Base-by-base conservation (phyloP, 2,329 filamentous ascomycete genomes). In the Myotisia sp. region DNA sequence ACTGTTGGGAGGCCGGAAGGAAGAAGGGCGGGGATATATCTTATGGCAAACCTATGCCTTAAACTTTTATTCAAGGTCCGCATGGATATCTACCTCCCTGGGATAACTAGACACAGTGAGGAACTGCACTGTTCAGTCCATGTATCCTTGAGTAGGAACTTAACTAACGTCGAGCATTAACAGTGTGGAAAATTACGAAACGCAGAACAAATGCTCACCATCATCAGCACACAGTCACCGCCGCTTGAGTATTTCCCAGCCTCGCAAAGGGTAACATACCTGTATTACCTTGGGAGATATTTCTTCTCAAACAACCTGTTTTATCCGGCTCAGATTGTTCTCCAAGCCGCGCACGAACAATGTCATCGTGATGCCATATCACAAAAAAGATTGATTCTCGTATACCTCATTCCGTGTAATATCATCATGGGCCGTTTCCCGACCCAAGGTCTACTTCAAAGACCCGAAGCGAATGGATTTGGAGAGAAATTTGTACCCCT, bases 201-300 rank as follows among this genome's bases (percentile, higher is more conserved):
- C 37, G 85, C 83, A 10, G 80, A 82, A 44, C 84, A 87, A 54
- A 81, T 94, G 48, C 90, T 94, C 52, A 78, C 76, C 44, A 92
- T 90, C 51, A 87, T 94, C 43, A 77, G 76, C 32, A 76, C 80
- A 37, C 79, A 82, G 44, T 86, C 82, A 0, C 85, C 85, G 1
- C 82, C 84, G 0, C 62, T 95, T 8, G 68, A 71, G 1, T 71
- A 82, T 33, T 95, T 92, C 50, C 84, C 86, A 2, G 83, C 82
- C 14, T 71, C 79, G 4, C 82, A 95, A 52, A 74, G 85, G 31
- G 84, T 93, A 33, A 92, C 85, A 3, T 95, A 86, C 47, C 75
- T 95, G 9, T 94, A 93, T 61, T 93, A 93, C 52, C 76, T 95
- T 4, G 87, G 87, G 12, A 78, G 85, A 38, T 94, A 87, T 58